Base-by-base conservation (phyloP, 2,329 filamentous ascomycete species). In the Monosporascus sp. region DNA sequence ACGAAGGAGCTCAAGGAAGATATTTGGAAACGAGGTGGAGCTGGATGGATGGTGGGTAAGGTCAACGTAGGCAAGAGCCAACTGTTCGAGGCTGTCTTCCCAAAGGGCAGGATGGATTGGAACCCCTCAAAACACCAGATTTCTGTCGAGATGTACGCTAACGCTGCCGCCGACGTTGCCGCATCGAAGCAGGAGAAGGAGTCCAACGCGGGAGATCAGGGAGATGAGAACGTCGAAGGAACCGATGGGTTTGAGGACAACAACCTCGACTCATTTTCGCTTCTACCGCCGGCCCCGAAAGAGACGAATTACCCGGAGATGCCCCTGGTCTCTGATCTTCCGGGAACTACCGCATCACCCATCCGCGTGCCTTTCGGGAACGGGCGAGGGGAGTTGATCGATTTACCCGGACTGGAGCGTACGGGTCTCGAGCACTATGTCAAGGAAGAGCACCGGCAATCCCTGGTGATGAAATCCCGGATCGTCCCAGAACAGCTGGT, bases 51-150 rank as follows among this genome's bases (percentile, higher is more conserved):
- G 77, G 88, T 99, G 3, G 94, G 94, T n/a, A 97, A 96, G 70
- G 90, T 91, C 57, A 99, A 99, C 66, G 95, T 97, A 2, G 95
- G 94, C 24, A 99, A 99, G 72, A 97, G 93, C 62, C 87, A 88
- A 65, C 80, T 99, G 2, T 96, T 97, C 56, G 86, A 94, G 61
- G 82, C 85, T 5, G 84, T 97, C 7, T 96, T 92, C 64, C 93
- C 95, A 4, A 93, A 88, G 76, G 85, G 84, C 25, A 78, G 77
- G 37, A 79, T 77, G 72, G 76, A 72, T 55, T 65, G 65, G 54
- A 60, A 64, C 2, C 64, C 69, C 63, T 50, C 70, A 64, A 61
- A 68, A 52, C 63, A 74, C 65, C 66, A 71, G 17, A 73, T 74
- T 48, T 59, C 60, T 3, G 54, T 74, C 48, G 58, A 66, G 14